phyloP scores from a whole-genome alignment of 2,329 filamentous ascomycete genomes.

The Alternaria brassicicola region DNA sequence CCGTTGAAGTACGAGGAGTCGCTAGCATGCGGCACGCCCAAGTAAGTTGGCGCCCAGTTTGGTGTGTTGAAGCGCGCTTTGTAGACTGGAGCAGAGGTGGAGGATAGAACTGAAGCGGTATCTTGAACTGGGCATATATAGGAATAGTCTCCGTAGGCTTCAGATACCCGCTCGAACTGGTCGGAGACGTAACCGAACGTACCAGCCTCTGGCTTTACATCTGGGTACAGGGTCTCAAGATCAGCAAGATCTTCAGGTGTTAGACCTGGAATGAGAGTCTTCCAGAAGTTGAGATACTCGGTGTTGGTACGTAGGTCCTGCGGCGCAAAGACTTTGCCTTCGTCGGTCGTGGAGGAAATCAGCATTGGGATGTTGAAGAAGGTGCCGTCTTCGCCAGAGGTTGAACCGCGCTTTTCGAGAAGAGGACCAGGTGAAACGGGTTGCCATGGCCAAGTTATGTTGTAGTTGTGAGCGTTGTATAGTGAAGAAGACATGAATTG shows the following conservation, averaged over 20 bases:
- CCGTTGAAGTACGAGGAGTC: conserved; percentile 44
- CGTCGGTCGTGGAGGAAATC: conserved; percentile 47
- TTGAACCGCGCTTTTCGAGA: conserved; percentile 56
- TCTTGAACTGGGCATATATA: conserved; percentile 48
- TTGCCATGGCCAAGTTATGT: conserved; percentile 58
- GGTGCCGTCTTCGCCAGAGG: conserved; percentile 41
- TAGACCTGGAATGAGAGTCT: conserved; percentile 39
- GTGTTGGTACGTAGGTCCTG: conserved; percentile 44
- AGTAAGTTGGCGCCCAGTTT: conserved; percentile 31
- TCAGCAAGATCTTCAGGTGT: conserved; percentile 37
- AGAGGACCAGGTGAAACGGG: conserved; percentile 55
- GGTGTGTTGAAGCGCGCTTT: conserved; percentile 48
- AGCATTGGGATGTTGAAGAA: conserved; percentile 44
- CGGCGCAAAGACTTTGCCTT: conserved; percentile 41
- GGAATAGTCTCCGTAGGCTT: conserved; percentile 48
- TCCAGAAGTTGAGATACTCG: conserved; percentile 44
- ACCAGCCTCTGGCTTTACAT: conserved; percentile 16
- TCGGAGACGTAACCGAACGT: conserved; percentile 48
- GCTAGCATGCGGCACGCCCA: conserved; percentile 43
- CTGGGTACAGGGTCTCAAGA: conserved; percentile 40
- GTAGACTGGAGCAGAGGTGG: conserved; percentile 35
- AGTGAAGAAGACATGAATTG: conserved; percentile 49
- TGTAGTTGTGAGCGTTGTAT: conserved; percentile 48
- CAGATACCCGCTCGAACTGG: conserved; percentile 55
- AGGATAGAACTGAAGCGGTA: conserved; percentile 33